Conservation (phyloP, 176 grass and related monocot genomes). For the Triticum timopheevii region DNA sequence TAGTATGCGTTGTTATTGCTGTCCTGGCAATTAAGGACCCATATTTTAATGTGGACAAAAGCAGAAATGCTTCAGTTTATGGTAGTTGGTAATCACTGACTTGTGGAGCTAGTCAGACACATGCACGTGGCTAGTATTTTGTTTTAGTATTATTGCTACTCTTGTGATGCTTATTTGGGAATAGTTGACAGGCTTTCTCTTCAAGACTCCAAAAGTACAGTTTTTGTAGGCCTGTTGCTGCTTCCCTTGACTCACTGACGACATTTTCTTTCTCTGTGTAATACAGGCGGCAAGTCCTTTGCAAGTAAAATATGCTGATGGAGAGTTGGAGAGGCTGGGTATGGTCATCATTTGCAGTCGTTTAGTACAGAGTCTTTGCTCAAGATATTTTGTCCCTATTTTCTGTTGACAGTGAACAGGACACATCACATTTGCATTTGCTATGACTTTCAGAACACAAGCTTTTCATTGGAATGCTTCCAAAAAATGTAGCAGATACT, state of each 20-base stretch:
- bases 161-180: neutral
- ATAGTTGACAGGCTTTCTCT: constrained; percentile 4
- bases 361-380: neutral
- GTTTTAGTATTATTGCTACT: neutral
- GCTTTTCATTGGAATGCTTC: constrained; percentile 99
- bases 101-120: constrained; percentile 13
- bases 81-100: constrained; percentile 21
- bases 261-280: neutral
- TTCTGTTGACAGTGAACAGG: constrained; percentile 1
- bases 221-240: neutral
- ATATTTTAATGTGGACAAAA: constrained; percentile 10
- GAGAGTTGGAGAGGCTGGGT: constrained; percentile 99
- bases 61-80: neutral
- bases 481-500: constrained; percentile 81
- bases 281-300: constrained; percentile 92
- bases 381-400: neutral
- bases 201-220: neutral
- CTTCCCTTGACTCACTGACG: constrained; percentile 21
- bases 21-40: constrained; percentile 1
- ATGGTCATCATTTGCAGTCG: constrained; percentile 18
- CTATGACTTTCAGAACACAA: constrained; percentile 74
- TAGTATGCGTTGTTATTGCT: too few relatives aligned
- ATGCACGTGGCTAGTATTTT: neutral
- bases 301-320: constrained; percentile 99
- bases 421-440: constrained; percentile 25